phyloP scores from a whole-genome alignment of 2,329 filamentous ascomycete genomes.

The Amylocarpus encephaloides region DNA sequence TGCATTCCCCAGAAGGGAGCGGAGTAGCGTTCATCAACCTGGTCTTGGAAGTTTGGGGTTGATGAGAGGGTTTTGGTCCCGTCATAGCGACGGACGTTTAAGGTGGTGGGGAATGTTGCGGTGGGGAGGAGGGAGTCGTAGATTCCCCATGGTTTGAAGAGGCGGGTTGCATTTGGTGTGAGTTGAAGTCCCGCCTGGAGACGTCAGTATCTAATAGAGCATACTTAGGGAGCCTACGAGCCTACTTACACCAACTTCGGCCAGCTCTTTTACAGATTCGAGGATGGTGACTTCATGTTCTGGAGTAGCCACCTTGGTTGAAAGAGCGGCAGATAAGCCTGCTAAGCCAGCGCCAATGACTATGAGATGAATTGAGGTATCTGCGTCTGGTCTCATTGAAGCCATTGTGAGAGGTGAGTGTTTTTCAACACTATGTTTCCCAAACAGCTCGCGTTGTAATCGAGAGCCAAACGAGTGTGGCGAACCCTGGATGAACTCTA shows the following conservation, averaged over 20 bases:
- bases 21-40: conserved; percentile 18
- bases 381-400: too few species aligned
- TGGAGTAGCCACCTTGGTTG: conserved; percentile 30
- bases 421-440: too few species aligned
- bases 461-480: too few species aligned
- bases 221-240: background rate
- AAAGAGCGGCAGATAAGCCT: conserved; percentile 36
- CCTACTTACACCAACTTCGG: conserved; percentile 32
- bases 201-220: background rate
- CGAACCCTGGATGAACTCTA: too few species aligned
- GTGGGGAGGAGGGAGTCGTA: conserved; percentile 15
- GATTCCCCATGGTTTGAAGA: conserved; percentile 28
- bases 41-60: conserved; percentile 22
- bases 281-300: conserved; percentile 38
- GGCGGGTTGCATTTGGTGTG: conserved; percentile 27
- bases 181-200: conserved; percentile 27
- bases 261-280: conserved; percentile 36
- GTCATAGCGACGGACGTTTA: conserved; percentile 48
- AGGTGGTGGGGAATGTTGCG: conserved; percentile 37
- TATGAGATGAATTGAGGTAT: conserved; percentile 17
- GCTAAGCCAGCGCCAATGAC: conserved; percentile 39
- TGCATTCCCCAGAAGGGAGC: conserved; percentile 41
- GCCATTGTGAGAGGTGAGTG: too few species aligned
- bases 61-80: conserved; percentile 33
- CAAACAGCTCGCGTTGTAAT: too few species aligned